Conservation (phyloP, 192 early-diverging fungal genomes). For the Entomortierella chlamydospora region DNA sequence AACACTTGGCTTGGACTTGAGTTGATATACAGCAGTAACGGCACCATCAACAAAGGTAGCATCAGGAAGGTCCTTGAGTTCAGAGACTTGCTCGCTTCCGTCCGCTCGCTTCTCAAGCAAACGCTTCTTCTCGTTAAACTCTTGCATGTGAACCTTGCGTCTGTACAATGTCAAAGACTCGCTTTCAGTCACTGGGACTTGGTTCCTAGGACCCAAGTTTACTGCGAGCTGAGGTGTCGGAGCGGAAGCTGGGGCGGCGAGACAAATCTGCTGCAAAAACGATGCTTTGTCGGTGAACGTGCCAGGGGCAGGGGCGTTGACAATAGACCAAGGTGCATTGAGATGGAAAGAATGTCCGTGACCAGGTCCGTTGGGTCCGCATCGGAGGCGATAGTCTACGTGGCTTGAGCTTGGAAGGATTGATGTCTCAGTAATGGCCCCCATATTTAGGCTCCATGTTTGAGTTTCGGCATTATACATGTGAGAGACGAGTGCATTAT, state of each 20-base stretch:
- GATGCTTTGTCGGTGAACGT: conserved; percentile 13
- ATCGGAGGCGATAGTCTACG: conserved; percentile 9
- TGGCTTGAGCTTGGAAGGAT: not conserved
- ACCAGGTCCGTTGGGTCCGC: not conserved
- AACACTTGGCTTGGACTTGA: conserved; percentile 18
- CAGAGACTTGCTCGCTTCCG: not conserved
- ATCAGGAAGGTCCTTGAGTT: not conserved
- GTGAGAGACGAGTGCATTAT: conserved; percentile 7
- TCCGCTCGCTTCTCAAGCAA: not conserved
- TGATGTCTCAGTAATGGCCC: not conserved
- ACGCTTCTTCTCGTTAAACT: not conserved
- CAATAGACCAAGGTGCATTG: not conserved
- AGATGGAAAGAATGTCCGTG: not conserved
- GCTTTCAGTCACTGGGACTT: not conserved
- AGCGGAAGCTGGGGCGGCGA: not conserved
- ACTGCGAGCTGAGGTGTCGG: not conserved
- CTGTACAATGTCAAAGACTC: not conserved
- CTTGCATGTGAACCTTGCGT: not conserved
- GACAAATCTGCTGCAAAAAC: conserved; percentile 11
- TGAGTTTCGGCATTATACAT: not conserved
- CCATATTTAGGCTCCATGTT: not conserved
- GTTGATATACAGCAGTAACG: conserved; percentile 20
- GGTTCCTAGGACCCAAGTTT: not conserved
- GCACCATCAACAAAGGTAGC: conserved; percentile 8
- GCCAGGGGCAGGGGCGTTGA: not conserved